Conservation (phyloP, 2,329 filamentous ascomycete species). For the Orbilia javanica region DNA sequence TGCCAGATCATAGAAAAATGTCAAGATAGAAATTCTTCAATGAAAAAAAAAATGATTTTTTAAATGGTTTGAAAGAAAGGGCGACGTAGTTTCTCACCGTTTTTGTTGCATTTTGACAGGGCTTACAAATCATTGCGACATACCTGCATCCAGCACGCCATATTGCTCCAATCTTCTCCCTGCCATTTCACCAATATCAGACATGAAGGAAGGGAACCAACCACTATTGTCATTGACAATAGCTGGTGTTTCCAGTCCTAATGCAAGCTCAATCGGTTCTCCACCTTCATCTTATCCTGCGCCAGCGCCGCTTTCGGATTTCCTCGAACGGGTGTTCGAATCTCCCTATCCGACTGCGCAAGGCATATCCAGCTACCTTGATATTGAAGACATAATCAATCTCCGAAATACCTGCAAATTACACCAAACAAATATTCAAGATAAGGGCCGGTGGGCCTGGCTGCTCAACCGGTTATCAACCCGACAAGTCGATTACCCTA, state of each 20-base stretch:
- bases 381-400: slow-evolving; percentile 54
- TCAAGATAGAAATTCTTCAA: slow-evolving; percentile 19
- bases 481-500: slow-evolving; percentile 38
- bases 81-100: slow-evolving; percentile 13
- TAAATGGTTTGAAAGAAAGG: slow-evolving; percentile 25
- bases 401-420: slow-evolving; percentile 43
- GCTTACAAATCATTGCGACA: slow-evolving; percentile 59
- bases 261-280: slow-evolving; percentile 33
- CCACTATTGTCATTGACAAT: slow-evolving; percentile 46
- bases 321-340: slow-evolving; percentile 48
- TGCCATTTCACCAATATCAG: slow-evolving; percentile 25
- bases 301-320: slow-evolving; percentile 26
- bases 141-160: slow-evolving; percentile 56
- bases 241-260: slow-evolving; percentile 42
- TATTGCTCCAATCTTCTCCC: slow-evolving; percentile 39
- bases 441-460: slow-evolving; percentile 50
- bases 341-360: slow-evolving; percentile 43
- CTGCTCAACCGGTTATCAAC: slow-evolving; percentile 41
- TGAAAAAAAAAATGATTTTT: slow-evolving; percentile 19
- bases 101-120: slow-evolving; percentile 42
- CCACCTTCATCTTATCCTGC: slow-evolving; percentile 31
- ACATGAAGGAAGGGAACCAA: slow-evolving; percentile 40
- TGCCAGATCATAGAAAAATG: slow-evolving; percentile 28
- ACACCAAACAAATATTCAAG: slow-evolving; percentile 31
- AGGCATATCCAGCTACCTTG: slow-evolving; percentile 46